Evolutionary conservation across 495 filamentous ascomycete species (phyloP), one percentile per base, ranked within the genome.

Genomic region (Penicillium robsamsonii): DNA sequence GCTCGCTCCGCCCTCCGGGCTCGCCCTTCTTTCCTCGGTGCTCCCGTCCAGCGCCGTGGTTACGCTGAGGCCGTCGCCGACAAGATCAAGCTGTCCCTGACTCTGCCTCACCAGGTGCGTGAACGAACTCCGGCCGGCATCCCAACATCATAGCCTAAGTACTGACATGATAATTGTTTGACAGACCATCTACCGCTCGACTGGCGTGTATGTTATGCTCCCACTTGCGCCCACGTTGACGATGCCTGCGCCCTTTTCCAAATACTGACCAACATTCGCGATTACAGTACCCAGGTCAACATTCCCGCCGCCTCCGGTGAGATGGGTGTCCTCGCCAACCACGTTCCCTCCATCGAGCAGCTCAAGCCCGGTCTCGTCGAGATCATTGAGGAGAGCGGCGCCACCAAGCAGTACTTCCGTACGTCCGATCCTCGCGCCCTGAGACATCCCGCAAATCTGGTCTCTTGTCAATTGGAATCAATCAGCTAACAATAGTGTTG

Each of bases 261-360:
- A 56, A 66, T 72, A 74, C 72, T 77, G 64, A 77, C 70, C 44
- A 61, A 52, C 42, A 58, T 67, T 62, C 64, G 62, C 69, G 60
- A 69, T 68, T 20, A 62, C 76, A 97, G 84, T 70, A 87, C 97
- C 67, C 94, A 99, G 80, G 95, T 99, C 81, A 99, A 99, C 84
- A 84, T 99, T 66, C 87, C 95, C 72, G 93, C 94, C 70, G 94
- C 96, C 78, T 92, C 92, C 50, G 94, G 94, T 67, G 95, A 97
- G 67, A 99, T 99, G 94, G 94, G 94, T 87, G 84, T 99, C 61
- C 88, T 99, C 65, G 94, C 94, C 74, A 92, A 93, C 81, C 94
- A 99, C 85, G 95, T 99, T 62, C 93, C 94, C 44, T 92, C 94
- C 47, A 96, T 99, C 67, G 94, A 99, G 83, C 94, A 99, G 82